Base-by-base conservation (phyloP, 257 asterid genomes). In the Ophiorrhiza pumila region DNA sequence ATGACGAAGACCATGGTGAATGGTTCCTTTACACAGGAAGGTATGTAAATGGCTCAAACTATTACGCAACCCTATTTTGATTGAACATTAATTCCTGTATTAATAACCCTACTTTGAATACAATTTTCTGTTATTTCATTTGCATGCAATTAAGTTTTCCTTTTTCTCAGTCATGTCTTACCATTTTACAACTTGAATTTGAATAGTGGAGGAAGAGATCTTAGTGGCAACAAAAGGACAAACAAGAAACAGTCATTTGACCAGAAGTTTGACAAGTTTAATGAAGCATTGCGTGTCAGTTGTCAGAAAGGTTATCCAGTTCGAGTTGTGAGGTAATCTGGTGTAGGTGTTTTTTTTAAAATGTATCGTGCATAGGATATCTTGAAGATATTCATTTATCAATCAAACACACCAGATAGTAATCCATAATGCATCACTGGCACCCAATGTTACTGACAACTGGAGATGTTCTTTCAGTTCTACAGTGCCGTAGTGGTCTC, bases 11-110 rank as follows among this genome's bases (percentile, higher is more conserved):
- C 83, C 93, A 89, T 34, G 98, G 98, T 5, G 98, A 93, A 27
- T 93, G 98, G 98, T 93, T 93, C 79, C 95, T 93, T 69, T 93
- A 93, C 73, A 93, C 98, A 0, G 98, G 98, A 82, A 93, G 98
- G 98, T 93, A 78, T 65, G 15, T 22, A 53, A 31, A 29, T 57
- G 70, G 41, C 67, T 69, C 37, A 11, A 41, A 22, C 50, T 55
- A 18, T 17, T 43, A 14, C 20, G n/a, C 0, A n/a, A n/a, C n/a
- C n/a, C n/a, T n/a, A n/a, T n/a, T 6, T 32, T 41, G 25, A 5
- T 45, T 39, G 23, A n/a, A n/a, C n/a, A n/a, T n/a, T n/a, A n/a
- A n/a, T n/a, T n/a, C 63, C 52, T 46, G 22, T 20, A 17, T 11
- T 14, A 47, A 10, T 68, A 5, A 67, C 17, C 13, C 18, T 58